These are phyloP conservation scores for Hypomontagnella submonticulosa DNA, from an alignment of 495 filamentous ascomycete genomes.

Conservation along the genomic window DNA sequence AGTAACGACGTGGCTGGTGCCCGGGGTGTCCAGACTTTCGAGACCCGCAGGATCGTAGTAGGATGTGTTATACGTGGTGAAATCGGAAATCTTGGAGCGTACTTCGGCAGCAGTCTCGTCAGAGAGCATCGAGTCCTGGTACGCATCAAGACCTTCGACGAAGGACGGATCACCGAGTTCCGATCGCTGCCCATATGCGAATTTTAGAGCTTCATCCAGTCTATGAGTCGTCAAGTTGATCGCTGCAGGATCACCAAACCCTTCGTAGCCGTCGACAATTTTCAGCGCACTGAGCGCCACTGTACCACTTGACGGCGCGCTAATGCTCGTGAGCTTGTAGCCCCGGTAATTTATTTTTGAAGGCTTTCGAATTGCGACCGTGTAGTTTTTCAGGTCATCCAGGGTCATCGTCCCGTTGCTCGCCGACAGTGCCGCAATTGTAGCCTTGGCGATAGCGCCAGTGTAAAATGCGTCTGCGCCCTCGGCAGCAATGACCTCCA, in stretches of 20 bases:
- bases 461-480: constrained; percentile 80
- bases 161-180: constrained; percentile 81
- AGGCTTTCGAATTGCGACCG: constrained; percentile 67
- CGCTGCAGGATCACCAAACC: constrained; percentile 61
- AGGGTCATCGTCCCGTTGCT: constrained; percentile 81
- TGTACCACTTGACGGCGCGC: constrained; percentile 74
- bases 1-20: constrained; percentile 75
- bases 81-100: constrained; percentile 73
- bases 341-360: constrained; percentile 73
- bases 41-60: constrained; percentile 73
- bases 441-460: constrained; percentile 75
- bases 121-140: constrained; percentile 72
- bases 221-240: constrained; percentile 77
- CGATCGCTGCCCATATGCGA: constrained; percentile 74
- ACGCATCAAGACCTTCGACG: constrained; percentile 69
- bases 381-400: constrained; percentile 76
- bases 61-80: constrained; percentile 68
- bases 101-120: constrained; percentile 66
- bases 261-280: constrained; percentile 72
- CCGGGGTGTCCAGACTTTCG: constrained; percentile 71
- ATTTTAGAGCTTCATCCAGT: constrained; percentile 82
- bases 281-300: constrained; percentile 76
- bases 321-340: constrained; percentile 70
- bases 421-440: constrained; percentile 68
- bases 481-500: constrained; percentile 72